Percentiles rank a stretch among this genome's conserved stretches.
phyloP scores from a whole-genome alignment of 2,329 filamentous ascomycete species.

The Aspergillus sp. region DNA sequence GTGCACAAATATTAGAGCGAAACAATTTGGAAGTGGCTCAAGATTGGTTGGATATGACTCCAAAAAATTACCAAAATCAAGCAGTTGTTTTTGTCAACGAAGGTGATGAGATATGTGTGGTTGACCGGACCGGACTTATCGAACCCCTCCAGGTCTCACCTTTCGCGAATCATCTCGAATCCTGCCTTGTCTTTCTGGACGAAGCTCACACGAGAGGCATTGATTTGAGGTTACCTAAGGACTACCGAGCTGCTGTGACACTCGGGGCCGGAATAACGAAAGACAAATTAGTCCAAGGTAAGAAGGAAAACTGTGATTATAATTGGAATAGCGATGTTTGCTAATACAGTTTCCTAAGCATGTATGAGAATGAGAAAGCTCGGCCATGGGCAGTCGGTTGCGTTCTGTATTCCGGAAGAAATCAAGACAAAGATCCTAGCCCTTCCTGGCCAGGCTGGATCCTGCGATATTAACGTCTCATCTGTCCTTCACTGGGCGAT shows the following conservation, averaged over 20 bases:
- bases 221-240: constrained; percentile 60
- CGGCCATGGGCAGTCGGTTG: constrained; percentile 64
- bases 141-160: constrained; percentile 56
- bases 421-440: constrained; percentile 55
- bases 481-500: constrained; percentile 64
- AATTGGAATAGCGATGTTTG: neutral
- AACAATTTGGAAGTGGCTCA: constrained; percentile 57
- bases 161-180: constrained; percentile 55
- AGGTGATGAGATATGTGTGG: constrained; percentile 28
- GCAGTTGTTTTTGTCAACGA: constrained; percentile 58
- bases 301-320: constrained; percentile 12
- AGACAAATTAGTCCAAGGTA: constrained; percentile 67
- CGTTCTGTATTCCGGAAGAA: constrained; percentile 52
- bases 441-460: constrained; percentile 10
- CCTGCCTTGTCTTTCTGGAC: constrained; percentile 67
- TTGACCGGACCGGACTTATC: constrained; percentile 25
- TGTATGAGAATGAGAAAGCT: constrained; percentile 71
- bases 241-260: constrained; percentile 66
- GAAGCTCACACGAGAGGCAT: constrained; percentile 70
- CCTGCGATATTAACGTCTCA: constrained; percentile 42
- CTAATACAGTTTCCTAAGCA: constrained; percentile 34
- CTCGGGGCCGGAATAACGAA: constrained; percentile 66
- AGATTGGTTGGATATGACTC: constrained; percentile 50
- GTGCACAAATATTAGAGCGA: constrained; percentile 67
- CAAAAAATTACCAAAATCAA: constrained; percentile 27